Percentiles rank a stretch among this genome's conserved stretches.
phyloP scores from a whole-genome alignment of 768 basidiomycete species.

The Pleurotus pulmonarius region DNA sequence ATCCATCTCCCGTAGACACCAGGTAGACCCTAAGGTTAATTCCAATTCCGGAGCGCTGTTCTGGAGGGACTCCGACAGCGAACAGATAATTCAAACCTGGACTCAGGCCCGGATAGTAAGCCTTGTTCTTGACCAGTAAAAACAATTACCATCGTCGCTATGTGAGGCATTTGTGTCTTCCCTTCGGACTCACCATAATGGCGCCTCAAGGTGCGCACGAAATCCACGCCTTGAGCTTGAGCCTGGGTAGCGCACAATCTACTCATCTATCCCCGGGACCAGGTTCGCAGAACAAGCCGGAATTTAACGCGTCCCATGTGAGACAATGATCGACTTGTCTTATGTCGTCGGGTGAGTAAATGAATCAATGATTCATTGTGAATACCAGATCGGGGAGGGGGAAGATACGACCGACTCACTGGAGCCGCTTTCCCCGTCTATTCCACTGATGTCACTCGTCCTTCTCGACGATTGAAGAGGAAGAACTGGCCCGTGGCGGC shows the following conservation, averaged over 20 bases:
- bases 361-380: neutral
- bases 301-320: neutral
- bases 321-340: neutral
- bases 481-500: neutral
- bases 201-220: too few species aligned
- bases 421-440: neutral
- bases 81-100: neutral
- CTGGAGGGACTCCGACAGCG: neutral
- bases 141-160: neutral
- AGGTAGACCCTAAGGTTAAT: neutral
- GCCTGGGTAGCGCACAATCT: neutral
- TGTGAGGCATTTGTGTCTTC: neutral
- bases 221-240: neutral
- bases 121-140: neutral
- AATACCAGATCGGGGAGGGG: too few species aligned
- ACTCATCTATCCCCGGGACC: constrained; percentile 1
- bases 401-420: too few species aligned
- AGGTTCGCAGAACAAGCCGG: neutral
- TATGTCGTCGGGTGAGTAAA: neutral
- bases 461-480: neutral
- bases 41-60: neutral
- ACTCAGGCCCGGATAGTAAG: neutral
- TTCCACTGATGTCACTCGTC: neutral
- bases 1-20: neutral
- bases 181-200: too few species aligned